Conservation (phyloP, 1,139 yeast genomes). For the Yamadazyma songkhlaensis region DNA sequence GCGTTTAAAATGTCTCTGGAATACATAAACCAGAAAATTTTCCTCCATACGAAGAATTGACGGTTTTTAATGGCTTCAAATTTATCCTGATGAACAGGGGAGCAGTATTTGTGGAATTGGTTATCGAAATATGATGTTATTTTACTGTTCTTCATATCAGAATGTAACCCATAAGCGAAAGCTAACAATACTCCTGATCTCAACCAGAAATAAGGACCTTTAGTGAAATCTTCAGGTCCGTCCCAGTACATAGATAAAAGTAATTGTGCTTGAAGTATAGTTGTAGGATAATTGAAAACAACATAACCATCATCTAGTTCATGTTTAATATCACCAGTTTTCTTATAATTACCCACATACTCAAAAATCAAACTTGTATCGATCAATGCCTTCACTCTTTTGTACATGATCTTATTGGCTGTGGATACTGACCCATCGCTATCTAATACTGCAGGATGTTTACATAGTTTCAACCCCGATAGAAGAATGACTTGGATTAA, state of each 20-base stretch:
- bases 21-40: slow-evolving; percentile 77
- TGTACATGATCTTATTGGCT: slow-evolving; percentile 61
- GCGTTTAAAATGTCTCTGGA: slow-evolving; percentile 65
- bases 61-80: slow-evolving; percentile 16
- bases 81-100: not conserved
- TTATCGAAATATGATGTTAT: slow-evolving; percentile 9
- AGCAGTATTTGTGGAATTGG: not conserved
- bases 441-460: slow-evolving; percentile 55
- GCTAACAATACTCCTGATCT: slow-evolving; percentile 67
- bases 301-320: slow-evolving; percentile 12
- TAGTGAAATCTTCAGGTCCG: slow-evolving; percentile 71
- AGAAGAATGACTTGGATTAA: slow-evolving; percentile 63
- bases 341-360: not conserved
- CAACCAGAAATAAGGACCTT: slow-evolving; percentile 72
- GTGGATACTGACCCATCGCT: slow-evolving; percentile 49
- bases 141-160: slow-evolving; percentile 36
- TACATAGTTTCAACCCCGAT: slow-evolving; percentile 61
- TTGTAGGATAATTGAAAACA: slow-evolving; percentile 36
- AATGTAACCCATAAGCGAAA: slow-evolving; percentile 72
- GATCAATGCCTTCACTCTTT: slow-evolving; percentile 69
- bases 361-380: slow-evolving; percentile 70
- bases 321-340: not conserved
- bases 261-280: slow-evolving; percentile 58
- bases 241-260: slow-evolving; percentile 69
- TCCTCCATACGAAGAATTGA: slow-evolving; percentile 58